Evolutionary conservation across 2,329 filamentous ascomycete species (phyloP).

Genomic region (Pleoardoris graminearum): DNA sequence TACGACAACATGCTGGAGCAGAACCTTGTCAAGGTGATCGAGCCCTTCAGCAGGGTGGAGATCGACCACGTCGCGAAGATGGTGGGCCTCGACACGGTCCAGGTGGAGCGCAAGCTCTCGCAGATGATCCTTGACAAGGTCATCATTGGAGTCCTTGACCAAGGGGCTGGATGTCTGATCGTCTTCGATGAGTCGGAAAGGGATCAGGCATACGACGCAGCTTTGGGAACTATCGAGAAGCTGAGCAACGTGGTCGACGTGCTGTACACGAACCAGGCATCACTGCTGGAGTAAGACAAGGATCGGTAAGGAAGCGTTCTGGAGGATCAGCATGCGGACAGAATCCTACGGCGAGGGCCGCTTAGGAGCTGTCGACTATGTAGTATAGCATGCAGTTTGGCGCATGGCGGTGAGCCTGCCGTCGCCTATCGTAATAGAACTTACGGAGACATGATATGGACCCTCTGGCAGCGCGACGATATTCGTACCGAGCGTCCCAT

Average conservation of each 20-base stretch:
- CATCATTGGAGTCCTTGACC: constrained; percentile 95
- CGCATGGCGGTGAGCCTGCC: constrained; percentile 23
- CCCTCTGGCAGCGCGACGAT: no score
- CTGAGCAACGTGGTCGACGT: constrained; percentile 96
- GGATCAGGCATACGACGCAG: constrained; percentile 92
- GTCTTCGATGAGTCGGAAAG: constrained; percentile 94
- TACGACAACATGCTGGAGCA: constrained; percentile 99
- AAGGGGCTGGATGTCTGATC: constrained; percentile 95
- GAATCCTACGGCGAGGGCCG: constrained; percentile 13
- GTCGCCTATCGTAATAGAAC: constrained; percentile 12
- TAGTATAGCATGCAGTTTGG: constrained; percentile 39
- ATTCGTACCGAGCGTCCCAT: no score
- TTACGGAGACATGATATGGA: background rate
- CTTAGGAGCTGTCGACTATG: constrained; percentile 17
- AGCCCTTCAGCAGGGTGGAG: constrained; percentile 96
- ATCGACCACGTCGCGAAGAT: constrained; percentile 97
- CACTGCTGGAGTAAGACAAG: constrained; percentile 75
- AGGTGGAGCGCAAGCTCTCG: constrained; percentile 96
- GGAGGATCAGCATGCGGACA: constrained; percentile 7
- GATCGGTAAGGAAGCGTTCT: background rate
- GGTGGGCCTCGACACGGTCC: constrained; percentile 92
- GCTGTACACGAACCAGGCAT: constrained; percentile 96
- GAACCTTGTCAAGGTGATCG: constrained; percentile 99
- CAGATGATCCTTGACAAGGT: constrained; percentile 99
- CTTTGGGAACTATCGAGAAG: constrained; percentile 94